These are phyloP conservation scores for Lichtheimia hyalospora DNA, from an alignment of 371 early-diverging fungal genomes.

Conservation along the genomic window DNA sequence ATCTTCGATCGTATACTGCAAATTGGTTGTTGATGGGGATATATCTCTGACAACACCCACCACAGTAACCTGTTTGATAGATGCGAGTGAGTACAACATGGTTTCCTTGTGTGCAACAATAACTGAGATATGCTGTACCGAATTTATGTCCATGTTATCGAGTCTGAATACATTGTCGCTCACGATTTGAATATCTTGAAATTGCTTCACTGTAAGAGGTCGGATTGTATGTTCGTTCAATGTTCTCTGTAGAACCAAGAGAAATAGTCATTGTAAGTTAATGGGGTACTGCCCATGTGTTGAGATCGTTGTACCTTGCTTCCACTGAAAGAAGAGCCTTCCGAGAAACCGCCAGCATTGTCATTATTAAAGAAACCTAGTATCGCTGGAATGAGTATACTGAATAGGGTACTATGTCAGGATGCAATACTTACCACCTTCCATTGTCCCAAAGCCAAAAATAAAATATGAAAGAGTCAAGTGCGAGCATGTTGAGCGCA, in stretches of 20 bases:
- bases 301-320: neutral
- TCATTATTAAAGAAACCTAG: neutral
- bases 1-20: slow-evolving; percentile 72
- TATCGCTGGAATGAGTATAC: too few species aligned
- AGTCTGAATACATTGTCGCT: slow-evolving; percentile 59
- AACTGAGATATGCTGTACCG: slow-evolving; percentile 32
- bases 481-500: too few species aligned
- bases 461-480: too few species aligned
- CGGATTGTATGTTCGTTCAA: slow-evolving; percentile 54
- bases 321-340: neutral
- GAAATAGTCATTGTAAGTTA: neutral
- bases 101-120: neutral
- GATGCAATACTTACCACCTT: too few species aligned
- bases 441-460: too few species aligned
- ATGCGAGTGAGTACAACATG: neutral
- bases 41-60: slow-evolving; percentile 66
- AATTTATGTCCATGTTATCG: slow-evolving; percentile 66
- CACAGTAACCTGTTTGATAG: slow-evolving; percentile 47
- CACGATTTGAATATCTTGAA: slow-evolving; percentile 39
- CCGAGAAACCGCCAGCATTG: neutral
- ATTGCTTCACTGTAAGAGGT: slow-evolving; percentile 76
- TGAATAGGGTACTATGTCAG: too few species aligned
- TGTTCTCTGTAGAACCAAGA: slow-evolving; percentile 24
- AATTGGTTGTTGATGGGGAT: slow-evolving; percentile 50
- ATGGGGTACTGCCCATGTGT: neutral